These are phyloP conservation scores for Coemansia sp. DNA, from an alignment of 192 early-diverging fungal species.

Conservation along the genomic window DNA sequence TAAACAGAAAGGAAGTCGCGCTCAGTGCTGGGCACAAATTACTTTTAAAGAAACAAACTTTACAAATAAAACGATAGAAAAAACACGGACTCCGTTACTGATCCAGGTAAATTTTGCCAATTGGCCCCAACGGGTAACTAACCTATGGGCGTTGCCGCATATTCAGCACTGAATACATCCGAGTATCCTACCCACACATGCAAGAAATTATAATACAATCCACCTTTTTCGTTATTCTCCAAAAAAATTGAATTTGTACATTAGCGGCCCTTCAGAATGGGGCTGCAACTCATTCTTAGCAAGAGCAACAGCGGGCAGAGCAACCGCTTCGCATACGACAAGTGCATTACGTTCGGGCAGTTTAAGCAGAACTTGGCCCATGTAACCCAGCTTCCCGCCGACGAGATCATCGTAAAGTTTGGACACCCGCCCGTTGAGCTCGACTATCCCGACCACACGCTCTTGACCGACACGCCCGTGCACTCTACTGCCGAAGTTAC, in stretches of 20 bases:
- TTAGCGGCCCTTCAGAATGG: not conserved
- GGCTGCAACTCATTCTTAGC: slow-evolving; percentile 2
- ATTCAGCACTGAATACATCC: too few relatives aligned
- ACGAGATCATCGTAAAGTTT: slow-evolving; percentile 14
- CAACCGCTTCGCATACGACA: not conserved
- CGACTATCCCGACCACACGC: slow-evolving; percentile 21
- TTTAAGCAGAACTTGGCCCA: slow-evolving; percentile 22
- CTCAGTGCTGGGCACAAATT: too few relatives aligned
- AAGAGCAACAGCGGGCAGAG: slow-evolving; percentile 11
- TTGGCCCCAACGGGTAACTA: too few relatives aligned
- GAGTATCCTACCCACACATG: too few relatives aligned
- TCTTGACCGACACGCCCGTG: slow-evolving; percentile 20
- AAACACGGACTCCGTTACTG: too few relatives aligned
- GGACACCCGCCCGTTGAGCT: slow-evolving; percentile 25
- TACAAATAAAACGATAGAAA: too few relatives aligned
- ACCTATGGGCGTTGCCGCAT: too few relatives aligned
- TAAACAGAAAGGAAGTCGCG: too few relatives aligned
- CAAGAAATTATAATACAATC: too few relatives aligned
- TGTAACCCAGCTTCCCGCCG: slow-evolving; percentile 11
- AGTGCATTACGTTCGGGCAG: slow-evolving; percentile 22
- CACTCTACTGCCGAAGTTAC: slow-evolving; percentile 1
- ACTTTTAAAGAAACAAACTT: too few relatives aligned
- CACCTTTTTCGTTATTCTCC: not conserved
- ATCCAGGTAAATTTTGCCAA: too few relatives aligned
- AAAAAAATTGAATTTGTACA: not conserved